These are phyloP conservation scores for Populus hybrid DNA, from an alignment of 441 rosid species.

Conservation along the genomic window DNA sequence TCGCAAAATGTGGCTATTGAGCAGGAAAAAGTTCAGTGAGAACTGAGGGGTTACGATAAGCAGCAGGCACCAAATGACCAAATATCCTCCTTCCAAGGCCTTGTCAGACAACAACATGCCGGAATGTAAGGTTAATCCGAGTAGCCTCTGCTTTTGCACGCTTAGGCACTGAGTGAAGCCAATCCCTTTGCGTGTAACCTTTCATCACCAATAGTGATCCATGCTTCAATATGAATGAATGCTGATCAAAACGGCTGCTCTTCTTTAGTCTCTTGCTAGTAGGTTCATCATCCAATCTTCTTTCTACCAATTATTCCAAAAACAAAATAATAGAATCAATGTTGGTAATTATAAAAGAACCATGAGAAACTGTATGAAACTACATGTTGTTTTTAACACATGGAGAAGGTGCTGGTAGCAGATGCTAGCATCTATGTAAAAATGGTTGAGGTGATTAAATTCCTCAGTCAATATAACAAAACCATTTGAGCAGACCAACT, in stretches of 20 bases:
- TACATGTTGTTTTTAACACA: not conserved
- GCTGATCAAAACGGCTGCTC: conserved; percentile 39
- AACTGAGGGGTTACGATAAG: not conserved
- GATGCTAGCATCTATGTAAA: not conserved
- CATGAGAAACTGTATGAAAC: not conserved
- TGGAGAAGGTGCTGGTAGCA: not conserved
- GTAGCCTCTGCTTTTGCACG: conserved; percentile 58
- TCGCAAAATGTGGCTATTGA: too few species aligned
- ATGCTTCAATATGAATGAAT: conserved; percentile 53
- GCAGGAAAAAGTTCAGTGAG: not conserved
- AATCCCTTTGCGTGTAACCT: conserved; percentile 80
- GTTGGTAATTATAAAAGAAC: not conserved
- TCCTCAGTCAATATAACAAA: not conserved
- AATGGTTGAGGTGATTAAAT: not conserved
- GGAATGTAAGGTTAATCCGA: conserved; percentile 79
- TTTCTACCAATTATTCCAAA: conserved; percentile 23
- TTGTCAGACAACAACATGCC: conserved; percentile 39
- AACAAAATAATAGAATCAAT: not conserved
- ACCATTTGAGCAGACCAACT: conserved; percentile 1
- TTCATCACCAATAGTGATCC: conserved; percentile 83
- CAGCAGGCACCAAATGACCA: not conserved
- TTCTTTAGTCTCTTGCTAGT: conserved; percentile 50
- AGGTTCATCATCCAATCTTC: conserved; percentile 40
- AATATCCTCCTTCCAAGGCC: not conserved
- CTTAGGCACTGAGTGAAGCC: conserved; percentile 86